A percentile compares a stretch with the other conserved stretches of the same genome.
phyloP scores from a whole-genome alignment of 495 filamentous ascomycete species.

The Rhizodiscina lignyota region DNA sequence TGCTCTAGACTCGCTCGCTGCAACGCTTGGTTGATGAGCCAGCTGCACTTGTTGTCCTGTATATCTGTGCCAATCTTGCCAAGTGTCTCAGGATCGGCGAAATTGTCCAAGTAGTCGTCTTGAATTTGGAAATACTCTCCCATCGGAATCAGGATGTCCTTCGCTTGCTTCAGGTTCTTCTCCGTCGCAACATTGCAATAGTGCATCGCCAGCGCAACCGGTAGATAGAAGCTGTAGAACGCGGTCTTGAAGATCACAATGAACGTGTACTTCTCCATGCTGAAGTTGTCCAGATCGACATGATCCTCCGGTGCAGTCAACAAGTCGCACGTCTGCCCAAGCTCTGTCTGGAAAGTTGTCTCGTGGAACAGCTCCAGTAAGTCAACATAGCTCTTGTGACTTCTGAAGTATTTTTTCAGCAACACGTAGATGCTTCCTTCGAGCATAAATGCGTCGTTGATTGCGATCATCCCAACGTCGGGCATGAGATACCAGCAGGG shows the following conservation, averaged over 20 bases:
- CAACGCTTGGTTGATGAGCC: slow-evolving; percentile 90
- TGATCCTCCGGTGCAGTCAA: slow-evolving; percentile 90
- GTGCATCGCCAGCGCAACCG: slow-evolving; percentile 78
- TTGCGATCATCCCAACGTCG: slow-evolving; percentile 80
- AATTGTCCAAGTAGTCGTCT: slow-evolving; percentile 97
- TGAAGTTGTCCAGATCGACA: slow-evolving; percentile 83
- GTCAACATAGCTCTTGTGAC: slow-evolving; percentile 72
- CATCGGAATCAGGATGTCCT: slow-evolving; percentile 91
- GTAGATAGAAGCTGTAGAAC: slow-evolving; percentile 97
- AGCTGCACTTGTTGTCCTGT: slow-evolving; percentile 97
- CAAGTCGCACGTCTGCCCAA: slow-evolving; percentile 86
- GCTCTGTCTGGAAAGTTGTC: slow-evolving; percentile 77
- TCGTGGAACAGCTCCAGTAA: slow-evolving; percentile 94
- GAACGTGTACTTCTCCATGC: slow-evolving; percentile 87
- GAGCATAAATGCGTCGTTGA: slow-evolving; percentile 97
- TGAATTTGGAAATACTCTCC: slow-evolving; percentile 99
- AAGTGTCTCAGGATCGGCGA: slow-evolving; percentile 74
- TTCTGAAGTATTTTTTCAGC: slow-evolving; percentile 81
- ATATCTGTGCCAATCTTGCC: slow-evolving; percentile 99
- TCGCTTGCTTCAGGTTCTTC: slow-evolving; percentile 67
- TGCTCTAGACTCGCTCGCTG: slow-evolving; percentile 61
- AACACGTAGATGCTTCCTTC: slow-evolving; percentile 79
- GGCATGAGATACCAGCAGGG: slow-evolving; percentile 91
- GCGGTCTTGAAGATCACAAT: slow-evolving; percentile 99
- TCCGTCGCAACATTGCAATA: slow-evolving; percentile 66